A percentile compares a stretch with the other conserved stretches of the same genome.
phyloP scores from a whole-genome alignment of 352 stramenopile species.

The Peronospora belbahrii region DNA sequence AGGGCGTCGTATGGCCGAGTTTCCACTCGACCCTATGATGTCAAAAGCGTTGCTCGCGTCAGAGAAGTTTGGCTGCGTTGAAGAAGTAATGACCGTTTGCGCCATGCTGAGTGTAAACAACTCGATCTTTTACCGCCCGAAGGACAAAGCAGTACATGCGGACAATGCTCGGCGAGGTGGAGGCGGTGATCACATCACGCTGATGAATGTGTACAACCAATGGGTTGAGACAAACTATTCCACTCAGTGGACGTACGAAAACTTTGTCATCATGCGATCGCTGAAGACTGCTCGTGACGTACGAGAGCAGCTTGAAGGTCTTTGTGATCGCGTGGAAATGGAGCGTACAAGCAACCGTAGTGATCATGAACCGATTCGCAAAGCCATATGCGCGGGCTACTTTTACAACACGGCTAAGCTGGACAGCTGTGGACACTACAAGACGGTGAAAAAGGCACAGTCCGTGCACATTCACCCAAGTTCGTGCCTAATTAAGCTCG shows the following conservation, averaged over 20 bases:
- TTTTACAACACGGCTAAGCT: constrained; percentile 99
- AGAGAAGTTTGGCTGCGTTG: constrained; percentile 87
- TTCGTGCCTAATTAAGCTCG: constrained; percentile 90
- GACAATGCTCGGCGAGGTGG: constrained; percentile 95
- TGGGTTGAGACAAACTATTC: constrained; percentile 98
- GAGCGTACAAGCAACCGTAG: constrained; percentile 76
- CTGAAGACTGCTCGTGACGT: constrained; percentile 98
- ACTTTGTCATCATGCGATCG: constrained; percentile 94
- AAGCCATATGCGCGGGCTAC: constrained; percentile 97
- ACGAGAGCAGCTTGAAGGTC: constrained; percentile 95
- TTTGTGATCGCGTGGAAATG: constrained; percentile 99
- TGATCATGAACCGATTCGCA: constrained; percentile 92
- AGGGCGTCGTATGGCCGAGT: constrained; percentile 93
- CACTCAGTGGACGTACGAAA: constrained; percentile 93
- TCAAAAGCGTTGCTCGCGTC: constrained; percentile 88
- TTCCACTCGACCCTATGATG: constrained; percentile 93
- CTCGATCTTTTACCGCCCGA: constrained; percentile 98
- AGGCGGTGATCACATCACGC: constrained; percentile 94
- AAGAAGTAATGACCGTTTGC: constrained; percentile 95
- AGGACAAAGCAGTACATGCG: constrained; percentile 97
- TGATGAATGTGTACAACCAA: constrained; percentile 97
- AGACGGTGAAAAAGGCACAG: constrained; percentile 97
- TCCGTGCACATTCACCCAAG: constrained; percentile 98
- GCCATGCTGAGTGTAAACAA: constrained; percentile 98
- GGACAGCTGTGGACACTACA: constrained; percentile 93